Conservation (phyloP, 208 protist species). For the Wallacemonas rigidus region DNA sequence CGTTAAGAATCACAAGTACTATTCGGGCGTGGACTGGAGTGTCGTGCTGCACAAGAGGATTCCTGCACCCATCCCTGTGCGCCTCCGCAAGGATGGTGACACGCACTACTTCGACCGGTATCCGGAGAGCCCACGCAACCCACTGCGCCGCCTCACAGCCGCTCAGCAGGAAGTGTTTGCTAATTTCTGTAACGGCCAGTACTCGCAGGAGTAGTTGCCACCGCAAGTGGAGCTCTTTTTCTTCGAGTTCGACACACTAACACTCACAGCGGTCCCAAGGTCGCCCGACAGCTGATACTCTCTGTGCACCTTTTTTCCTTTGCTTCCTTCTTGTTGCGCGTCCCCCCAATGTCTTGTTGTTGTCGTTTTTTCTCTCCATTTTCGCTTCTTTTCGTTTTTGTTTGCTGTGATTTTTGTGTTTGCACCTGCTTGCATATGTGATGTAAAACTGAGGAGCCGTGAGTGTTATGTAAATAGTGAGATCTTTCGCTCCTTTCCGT, state of each 20-base stretch:
- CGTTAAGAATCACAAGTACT: conserved; percentile 97
- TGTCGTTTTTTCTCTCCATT: conserved; percentile 10
- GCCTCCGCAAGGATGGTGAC: conserved; percentile 74
- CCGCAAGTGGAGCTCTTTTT: neutral
- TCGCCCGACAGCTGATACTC: neutral
- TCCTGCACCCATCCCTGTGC: conserved; percentile 82
- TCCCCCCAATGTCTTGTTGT: conserved; percentile 9
- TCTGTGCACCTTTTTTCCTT: neutral
- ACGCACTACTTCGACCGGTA: conserved; percentile 93
- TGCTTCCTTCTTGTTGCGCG: conserved; percentile 21
- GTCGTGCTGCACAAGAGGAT: conserved; percentile 82
- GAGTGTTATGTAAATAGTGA: conserved; percentile 18
- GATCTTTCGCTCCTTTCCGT: conserved; percentile 8
- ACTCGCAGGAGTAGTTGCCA: conserved; percentile 51
- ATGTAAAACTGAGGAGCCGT: conserved; percentile 10
- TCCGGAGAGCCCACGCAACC: conserved; percentile 81
- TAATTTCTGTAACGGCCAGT: conserved; percentile 89
- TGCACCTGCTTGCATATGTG: conserved; percentile 16
- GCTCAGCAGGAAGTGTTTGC: conserved; percentile 87
- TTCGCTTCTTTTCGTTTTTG: conserved; percentile 16
- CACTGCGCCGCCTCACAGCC: conserved; percentile 69
- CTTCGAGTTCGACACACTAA: neutral
- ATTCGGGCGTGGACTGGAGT: conserved; percentile 94
- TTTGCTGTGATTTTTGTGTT: conserved; percentile 13
- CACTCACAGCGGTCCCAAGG: neutral